phyloP scores from a whole-genome alignment of 2,329 filamentous ascomycete genomes.

The Alternaria conjuncta region DNA sequence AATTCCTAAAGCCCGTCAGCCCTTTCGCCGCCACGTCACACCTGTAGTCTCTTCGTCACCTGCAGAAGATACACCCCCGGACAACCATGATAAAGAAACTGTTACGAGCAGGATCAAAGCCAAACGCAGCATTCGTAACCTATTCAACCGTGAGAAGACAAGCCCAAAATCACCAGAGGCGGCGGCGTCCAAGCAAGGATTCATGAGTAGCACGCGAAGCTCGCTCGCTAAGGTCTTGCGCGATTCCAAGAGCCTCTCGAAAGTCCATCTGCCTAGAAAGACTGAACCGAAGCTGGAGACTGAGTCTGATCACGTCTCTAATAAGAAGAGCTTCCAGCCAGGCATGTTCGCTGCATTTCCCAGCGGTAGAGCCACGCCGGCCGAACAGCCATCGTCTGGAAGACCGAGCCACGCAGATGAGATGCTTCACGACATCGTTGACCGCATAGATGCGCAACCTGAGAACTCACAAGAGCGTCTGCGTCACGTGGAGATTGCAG shows the following conservation, averaged over 20 bases:
- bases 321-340: background rate
- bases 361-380: background rate
- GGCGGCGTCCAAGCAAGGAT: slow-evolving; percentile 19
- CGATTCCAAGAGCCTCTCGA: slow-evolving; percentile 26
- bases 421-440: slow-evolving; percentile 22
- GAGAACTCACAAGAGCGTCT: slow-evolving; percentile 19
- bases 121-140: slow-evolving; percentile 33
- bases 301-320: background rate
- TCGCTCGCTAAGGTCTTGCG: slow-evolving; percentile 27
- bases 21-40: background rate
- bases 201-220: slow-evolving; percentile 20
- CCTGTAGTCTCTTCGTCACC: background rate
- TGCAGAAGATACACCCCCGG: background rate
- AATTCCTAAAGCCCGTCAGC: background rate
- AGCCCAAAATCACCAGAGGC: background rate
- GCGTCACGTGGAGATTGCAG: slow-evolving; percentile 30
- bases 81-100: background rate
- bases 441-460: slow-evolving; percentile 13
- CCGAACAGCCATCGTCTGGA: background rate
- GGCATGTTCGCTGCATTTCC: background rate
- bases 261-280: slow-evolving; percentile 8
- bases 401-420: background rate
- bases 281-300: slow-evolving; percentile 1
- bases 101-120: slow-evolving; percentile 18
- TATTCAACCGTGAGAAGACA: slow-evolving; percentile 29